Evolutionary conservation across 495 filamentous ascomycete species (phyloP), one percentile per base, ranked within the genome.

Genomic region (Hypomontagnella submonticulosa): DNA sequence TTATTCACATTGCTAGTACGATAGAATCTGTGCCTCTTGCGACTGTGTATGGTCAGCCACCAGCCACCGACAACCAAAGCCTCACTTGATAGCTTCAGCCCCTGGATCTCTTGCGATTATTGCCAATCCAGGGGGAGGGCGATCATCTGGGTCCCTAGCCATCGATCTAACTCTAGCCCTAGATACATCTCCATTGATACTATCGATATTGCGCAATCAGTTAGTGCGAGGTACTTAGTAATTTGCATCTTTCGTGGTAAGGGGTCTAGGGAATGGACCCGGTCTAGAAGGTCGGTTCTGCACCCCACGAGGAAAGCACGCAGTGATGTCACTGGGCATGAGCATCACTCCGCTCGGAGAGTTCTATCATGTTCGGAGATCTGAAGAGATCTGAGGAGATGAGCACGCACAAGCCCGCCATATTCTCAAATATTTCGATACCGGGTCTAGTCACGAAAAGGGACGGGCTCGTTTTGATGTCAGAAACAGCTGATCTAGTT

Each of bases 261-360:
- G 18, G 10, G 18, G 4, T 1, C 9, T 46, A 23, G 18, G 61
- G 12, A 3, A 54, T 11, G 49, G 23, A n/a, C 37, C 56, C n/a
- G 36, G 32, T 41, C 56, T 61, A 61, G 49, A 55, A 32, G 38
- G 19, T 66, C 36, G 49, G 44, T 51, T 42, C 51, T 55, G 57
- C 46, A 61, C 50, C 57, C 63, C 50, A 44, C 63, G 52, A 57
- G 18, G 16, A 15, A 55, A 18, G 36, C 32, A 30, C 48, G 19
- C 38, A 4, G 38, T 67, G 63, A 67, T 67, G 63, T 67, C 63
- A 67, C 63, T 16, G 47, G 19, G 50, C 57, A 61, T 52, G 13
- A 15, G 32, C 20, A 4, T 40, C 27, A 12, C 44, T 51, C 3
- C 48, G n/a, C 43, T 37, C 38, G 51, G 55, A 48, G 38, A 38